Evolutionary conservation across 805 yeast genomes (phyloP).

Genomic region (Yarrowia phangngaensis): DNA sequence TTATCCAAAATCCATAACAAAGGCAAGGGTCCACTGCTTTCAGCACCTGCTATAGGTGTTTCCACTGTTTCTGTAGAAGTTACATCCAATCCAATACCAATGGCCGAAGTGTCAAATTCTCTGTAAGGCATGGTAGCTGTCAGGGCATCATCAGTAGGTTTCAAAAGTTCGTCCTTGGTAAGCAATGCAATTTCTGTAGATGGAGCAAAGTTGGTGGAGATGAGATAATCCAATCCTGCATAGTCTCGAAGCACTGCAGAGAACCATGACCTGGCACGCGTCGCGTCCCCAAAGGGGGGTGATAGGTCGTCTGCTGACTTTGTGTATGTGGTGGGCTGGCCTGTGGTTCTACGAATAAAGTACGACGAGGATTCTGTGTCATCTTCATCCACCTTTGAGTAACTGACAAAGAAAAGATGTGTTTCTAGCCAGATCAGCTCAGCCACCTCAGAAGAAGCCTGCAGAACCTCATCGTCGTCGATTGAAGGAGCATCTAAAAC

Average conservation of each 20-base stretch:
- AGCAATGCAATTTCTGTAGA: constrained; percentile 59
- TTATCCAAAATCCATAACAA: constrained; percentile 59
- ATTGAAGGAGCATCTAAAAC: constrained; percentile 28
- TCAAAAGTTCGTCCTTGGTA: constrained; percentile 42
- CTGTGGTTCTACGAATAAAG: constrained; percentile 25
- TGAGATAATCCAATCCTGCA: constrained; percentile 33
- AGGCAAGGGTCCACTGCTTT: constrained; percentile 60
- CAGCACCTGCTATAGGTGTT: constrained; percentile 58
- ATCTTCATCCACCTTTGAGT: constrained; percentile 29
- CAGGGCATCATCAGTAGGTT: constrained; percentile 62
- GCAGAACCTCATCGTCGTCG: constrained; percentile 2
- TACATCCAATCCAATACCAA: constrained; percentile 66
- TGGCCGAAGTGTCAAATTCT: constrained; percentile 59
- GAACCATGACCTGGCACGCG: constrained; percentile 34
- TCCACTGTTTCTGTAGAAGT: constrained; percentile 44
- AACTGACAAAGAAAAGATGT: constrained; percentile 32
- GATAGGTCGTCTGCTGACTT: constrained; percentile 33
- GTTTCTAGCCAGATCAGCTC: constrained; percentile 32
- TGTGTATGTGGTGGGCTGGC: neutral
- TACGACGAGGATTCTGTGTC: constrained; percentile 30
- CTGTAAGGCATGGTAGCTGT: constrained; percentile 72
- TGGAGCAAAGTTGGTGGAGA: constrained; percentile 56
- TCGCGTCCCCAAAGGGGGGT: constrained; percentile 36
- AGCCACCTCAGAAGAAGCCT: neutral
- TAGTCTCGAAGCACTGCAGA: constrained; percentile 29